Evolutionary conservation across 805 yeast genomes (phyloP), one percentile per base, ranked within the genome.

Genomic region (Saturnispora halmiae): DNA sequence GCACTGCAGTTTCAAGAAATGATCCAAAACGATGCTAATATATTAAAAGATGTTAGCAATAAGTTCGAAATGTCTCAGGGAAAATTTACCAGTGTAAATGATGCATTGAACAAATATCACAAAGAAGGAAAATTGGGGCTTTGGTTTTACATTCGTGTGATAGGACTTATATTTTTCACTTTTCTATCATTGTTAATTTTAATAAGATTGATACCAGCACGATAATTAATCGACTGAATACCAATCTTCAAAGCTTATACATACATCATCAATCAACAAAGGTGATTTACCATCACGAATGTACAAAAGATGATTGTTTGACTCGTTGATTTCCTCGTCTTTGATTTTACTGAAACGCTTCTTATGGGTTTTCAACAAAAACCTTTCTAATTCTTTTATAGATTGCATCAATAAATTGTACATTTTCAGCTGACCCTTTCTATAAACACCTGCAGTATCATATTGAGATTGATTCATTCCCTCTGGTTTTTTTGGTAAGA

Each of bases 311-410:
- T 22, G 26, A 22, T 22, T 22, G 10, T 22, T 22, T 7, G 6
- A 7, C 10, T 22, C 26, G 10, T 22, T 22, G 6, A 22, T 22
- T 22, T 29, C 42, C 10, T 28, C 37, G 7, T 54, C 55, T 20
- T 51, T 56, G 11, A 52, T 13, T 5, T 60, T 57, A 14, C 52
- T 49, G 15, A 59, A 36, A 7, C 40, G 22, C 6, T 46, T 38
- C 34, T 60, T 46, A 44, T 64, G 46, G 4, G 55, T 53, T 13
- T 58, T 56, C 35, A 74, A 53, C 22, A 69, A 43, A 1, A 46
- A 47, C 49, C 67, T 72, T 46, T 74, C 79, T 24, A 51, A 39
- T 15, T 51, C 52, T 49, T 73, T 74, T 44, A 73, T 52, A 29
- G 50, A 52, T 31, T 60, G 53, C 34, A 69, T 61, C 20, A 69